A percentile compares a stretch with the other conserved stretches of the same genome.
Conservation (phyloP, 2,329 filamentous ascomycete genomes). For the Colletotrichum chrysophilum region DNA sequence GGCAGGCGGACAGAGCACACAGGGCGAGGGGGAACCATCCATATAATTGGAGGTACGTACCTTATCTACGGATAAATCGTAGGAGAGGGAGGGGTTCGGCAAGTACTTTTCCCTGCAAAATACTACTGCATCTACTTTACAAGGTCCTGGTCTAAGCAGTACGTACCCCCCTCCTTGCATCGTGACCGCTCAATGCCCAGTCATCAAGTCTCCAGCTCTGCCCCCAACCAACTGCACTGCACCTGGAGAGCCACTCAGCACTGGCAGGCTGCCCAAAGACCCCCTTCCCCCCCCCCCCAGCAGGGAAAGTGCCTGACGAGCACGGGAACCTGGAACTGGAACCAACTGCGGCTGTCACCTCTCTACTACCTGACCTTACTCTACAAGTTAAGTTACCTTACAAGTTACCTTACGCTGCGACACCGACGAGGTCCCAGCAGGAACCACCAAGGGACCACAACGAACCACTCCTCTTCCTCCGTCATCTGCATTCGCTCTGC, state of each 20-base stretch:
- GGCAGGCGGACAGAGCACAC: background rate
- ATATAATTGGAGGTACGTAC: background rate
- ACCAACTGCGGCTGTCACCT: background rate
- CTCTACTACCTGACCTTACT: background rate
- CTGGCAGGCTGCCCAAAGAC: background rate
- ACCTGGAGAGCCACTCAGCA: background rate
- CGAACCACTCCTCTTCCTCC: background rate
- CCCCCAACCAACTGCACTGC: background rate
- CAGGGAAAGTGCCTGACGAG: slow-evolving; percentile 13
- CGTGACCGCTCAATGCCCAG: background rate
- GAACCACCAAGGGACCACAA: background rate
- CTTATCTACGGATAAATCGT: too few relatives aligned
- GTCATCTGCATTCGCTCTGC: background rate
- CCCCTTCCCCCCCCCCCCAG: background rate
- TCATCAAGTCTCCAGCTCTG: background rate
- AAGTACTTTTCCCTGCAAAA: background rate
- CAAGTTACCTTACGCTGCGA: background rate
- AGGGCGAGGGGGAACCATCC: background rate
- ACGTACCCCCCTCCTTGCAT: background rate
- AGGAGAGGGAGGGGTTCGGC: background rate
- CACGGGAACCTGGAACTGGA: slow-evolving; percentile 10
- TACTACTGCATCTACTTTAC: background rate
- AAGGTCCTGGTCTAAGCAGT: background rate
- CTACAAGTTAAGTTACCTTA: background rate
- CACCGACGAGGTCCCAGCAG: background rate